These are phyloP conservation scores for Ensete ventricosum DNA, from an alignment of 176 grass and related monocot species.

Conservation along the genomic window DNA sequence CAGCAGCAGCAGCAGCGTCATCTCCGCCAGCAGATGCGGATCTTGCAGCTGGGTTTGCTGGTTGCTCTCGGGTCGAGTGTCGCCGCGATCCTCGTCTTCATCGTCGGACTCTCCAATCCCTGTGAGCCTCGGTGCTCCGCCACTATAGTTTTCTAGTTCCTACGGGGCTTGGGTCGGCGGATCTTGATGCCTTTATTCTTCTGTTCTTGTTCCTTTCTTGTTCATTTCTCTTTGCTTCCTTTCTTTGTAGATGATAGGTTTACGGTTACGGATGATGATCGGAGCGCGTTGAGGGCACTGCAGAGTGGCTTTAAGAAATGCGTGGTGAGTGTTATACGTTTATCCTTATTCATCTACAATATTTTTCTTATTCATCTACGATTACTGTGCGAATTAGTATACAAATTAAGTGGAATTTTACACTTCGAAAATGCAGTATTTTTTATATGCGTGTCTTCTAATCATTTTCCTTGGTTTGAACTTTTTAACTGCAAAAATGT, in stretches of 20 bases:
- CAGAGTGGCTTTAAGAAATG: slow-evolving; percentile 68
- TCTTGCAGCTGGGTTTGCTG: slow-evolving; percentile 48
- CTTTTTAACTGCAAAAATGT: too few relatives aligned
- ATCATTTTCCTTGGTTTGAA: too few relatives aligned
- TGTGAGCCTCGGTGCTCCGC: slow-evolving; percentile 22
- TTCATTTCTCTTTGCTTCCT: not conserved
- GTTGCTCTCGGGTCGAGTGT: slow-evolving; percentile 50
- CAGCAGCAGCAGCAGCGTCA: too few relatives aligned
- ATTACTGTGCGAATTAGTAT: too few relatives aligned
- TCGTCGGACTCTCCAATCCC: slow-evolving; percentile 56
- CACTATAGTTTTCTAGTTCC: too few relatives aligned
- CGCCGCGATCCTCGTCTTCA: slow-evolving; percentile 66
- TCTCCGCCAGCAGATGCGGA: slow-evolving; percentile 37
- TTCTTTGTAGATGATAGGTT: slow-evolving; percentile 40
- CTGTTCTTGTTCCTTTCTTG: not conserved
- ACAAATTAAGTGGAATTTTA: too few relatives aligned
- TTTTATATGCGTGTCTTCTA: too few relatives aligned
- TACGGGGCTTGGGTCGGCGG: too few relatives aligned
- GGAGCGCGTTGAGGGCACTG: slow-evolving; percentile 44
- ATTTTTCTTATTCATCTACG: too few relatives aligned
- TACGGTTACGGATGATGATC: slow-evolving; percentile 43
- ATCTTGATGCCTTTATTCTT: not conserved
- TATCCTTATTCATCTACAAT: too few relatives aligned
- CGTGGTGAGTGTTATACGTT: slow-evolving; percentile 44
- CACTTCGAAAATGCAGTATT: too few relatives aligned